Conservation (phyloP, 2,329 filamentous ascomycete species). For the Dothideomycetes sp. region DNA sequence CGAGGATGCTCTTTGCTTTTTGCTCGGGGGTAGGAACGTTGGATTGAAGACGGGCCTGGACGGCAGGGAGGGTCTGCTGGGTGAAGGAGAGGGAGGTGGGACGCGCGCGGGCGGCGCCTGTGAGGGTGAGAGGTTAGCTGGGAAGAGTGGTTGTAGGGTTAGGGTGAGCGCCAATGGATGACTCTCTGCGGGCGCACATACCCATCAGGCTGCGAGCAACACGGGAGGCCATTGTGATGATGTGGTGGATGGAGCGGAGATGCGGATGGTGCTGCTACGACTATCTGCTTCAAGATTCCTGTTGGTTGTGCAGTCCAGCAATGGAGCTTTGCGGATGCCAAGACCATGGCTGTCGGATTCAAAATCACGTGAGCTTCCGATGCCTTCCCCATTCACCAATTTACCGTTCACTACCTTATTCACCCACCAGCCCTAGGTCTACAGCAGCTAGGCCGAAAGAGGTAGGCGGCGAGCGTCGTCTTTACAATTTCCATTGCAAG, state of each 20-base stretch:
- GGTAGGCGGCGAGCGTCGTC: neutral
- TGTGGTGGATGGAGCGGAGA: conserved; percentile 18
- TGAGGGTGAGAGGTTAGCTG: conserved; percentile 3
- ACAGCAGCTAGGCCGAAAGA: neutral
- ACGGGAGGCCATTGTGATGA: conserved; percentile 89
- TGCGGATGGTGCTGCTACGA: conserved; percentile 1
- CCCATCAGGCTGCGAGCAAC: conserved; percentile 90
- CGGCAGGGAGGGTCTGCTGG: conserved; percentile 61
- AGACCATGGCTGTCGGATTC: neutral
- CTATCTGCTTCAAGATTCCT: neutral
- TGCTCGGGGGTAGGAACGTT: conserved; percentile 85
- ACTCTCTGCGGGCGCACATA: conserved; percentile 49
- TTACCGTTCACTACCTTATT: no score
- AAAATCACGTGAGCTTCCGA: neutral
- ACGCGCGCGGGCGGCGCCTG: conserved; percentile 85
- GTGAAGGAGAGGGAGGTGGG: conserved; percentile 50
- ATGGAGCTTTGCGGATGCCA: neutral
- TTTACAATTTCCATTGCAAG: neutral
- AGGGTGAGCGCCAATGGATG: conserved; percentile 30
- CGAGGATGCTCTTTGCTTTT: conserved; percentile 92
- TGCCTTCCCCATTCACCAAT: no score
- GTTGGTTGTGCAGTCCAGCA: neutral
- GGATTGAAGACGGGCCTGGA: conserved; percentile 49
- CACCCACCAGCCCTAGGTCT: no score
- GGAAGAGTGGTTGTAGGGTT: no score